Evolutionary conservation across 208 protist species (phyloP), one percentile per base, ranked within the genome.

Genomic region (Crithidia expoeki): DNA sequence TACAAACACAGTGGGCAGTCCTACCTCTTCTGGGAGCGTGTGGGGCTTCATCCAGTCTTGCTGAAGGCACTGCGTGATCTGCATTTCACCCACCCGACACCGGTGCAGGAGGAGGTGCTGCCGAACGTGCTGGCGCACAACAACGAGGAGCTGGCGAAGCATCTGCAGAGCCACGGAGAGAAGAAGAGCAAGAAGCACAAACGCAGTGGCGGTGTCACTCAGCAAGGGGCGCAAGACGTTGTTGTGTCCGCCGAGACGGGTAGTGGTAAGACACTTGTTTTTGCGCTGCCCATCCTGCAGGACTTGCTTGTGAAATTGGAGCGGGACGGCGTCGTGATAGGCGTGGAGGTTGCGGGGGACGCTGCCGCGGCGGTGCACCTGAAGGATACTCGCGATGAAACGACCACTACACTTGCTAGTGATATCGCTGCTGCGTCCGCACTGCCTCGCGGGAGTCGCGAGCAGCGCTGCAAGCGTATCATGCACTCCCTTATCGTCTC

Each of bases 261-360:
- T 55, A 94, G 83, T 67, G 98, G 98, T 27, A 99, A 99, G 84
- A 99, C 99, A 28, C 72, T 99, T 1, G 97, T 98, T 17, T 99
- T 99, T 79, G 89, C 99, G 17, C 84, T 99, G 23, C 99, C 99
- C 16, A 92, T 97, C 30, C 70, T 97, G 12, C 60, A 95, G 19
- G 67, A 89, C n/a, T 30, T 96, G 16, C 69, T 95, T 17, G 56
- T 38, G 9, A 44, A 25, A 42, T 63, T 77, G 23, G 74, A 72
- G 50, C 38, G 32, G 49, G 73, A 85, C 25, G 60, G 67, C 12
- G n/a, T 40, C 4, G n/a, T n/a, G 1, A 16, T 46, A 17, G 49
- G 40, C 44, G 30, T 64, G 23, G 42, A 7, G 0, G 19, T 61
- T 2, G 33, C 21, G 44, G 51, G 51, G 52, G 44, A 50, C 0